Conservation (phyloP, 345 rosid genomes). For the Brassica carinata region DNA sequence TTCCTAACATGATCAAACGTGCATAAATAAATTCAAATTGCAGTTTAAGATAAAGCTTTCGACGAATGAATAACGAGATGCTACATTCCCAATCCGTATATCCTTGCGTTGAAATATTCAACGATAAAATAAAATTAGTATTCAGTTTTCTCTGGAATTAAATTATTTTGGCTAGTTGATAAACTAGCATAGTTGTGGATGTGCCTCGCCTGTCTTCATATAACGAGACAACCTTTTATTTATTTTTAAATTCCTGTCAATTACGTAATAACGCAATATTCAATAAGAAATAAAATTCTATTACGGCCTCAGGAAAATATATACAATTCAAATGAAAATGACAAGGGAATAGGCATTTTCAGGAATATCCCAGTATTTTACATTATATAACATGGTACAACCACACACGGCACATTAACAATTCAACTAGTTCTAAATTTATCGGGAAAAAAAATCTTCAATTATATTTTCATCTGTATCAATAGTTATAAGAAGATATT, state of each 20-base stretch:
- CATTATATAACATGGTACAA: slow-evolving; percentile 39
- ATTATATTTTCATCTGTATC: neutral
- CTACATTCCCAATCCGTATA: slow-evolving; percentile 35
- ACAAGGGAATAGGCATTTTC: slow-evolving; percentile 33
- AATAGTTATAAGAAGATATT: neutral
- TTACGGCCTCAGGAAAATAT: neutral
- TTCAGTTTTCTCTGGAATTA: neutral
- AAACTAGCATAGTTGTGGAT: slow-evolving; percentile 16
- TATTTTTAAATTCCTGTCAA: slow-evolving; percentile 18
- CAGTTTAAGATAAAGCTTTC: slow-evolving; percentile 6
- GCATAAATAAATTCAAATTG: slow-evolving; percentile 1
- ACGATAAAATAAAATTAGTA: neutral
- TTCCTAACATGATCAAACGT: slow-evolving; percentile 29
- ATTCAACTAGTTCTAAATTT: slow-evolving; percentile 14
- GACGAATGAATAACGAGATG: slow-evolving; percentile 35
- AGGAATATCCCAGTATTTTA: slow-evolving; percentile 32
- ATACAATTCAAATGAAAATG: slow-evolving; percentile 32
- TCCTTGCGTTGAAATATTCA: slow-evolving; percentile 35
- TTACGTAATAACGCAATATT: slow-evolving; percentile 25
- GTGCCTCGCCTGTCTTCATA: slow-evolving; percentile 40
- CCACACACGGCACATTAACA: slow-evolving; percentile 37
- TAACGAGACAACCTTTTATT: slow-evolving; percentile 31
- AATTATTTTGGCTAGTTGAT: slow-evolving; percentile 3
- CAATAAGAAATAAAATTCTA: slow-evolving; percentile 5
- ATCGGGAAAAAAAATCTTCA: neutral